phyloP scores from a whole-genome alignment of 257 asterid genomes.

The Penstemon eatonii region DNA sequence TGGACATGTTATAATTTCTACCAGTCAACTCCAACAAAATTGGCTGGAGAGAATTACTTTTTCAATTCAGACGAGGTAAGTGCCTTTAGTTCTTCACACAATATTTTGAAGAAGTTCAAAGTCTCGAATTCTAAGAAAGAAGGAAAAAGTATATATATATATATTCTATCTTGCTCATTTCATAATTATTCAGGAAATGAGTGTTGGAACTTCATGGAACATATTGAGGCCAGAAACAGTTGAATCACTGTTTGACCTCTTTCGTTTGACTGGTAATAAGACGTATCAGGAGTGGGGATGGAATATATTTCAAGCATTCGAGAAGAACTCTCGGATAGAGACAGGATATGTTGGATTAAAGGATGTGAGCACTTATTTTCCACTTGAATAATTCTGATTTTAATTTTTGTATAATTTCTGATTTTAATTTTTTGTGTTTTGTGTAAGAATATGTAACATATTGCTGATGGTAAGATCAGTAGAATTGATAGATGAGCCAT shows the following conservation, averaged over 20 bases:
- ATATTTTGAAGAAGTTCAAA: slow-evolving; percentile 9
- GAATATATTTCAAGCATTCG: slow-evolving; percentile 98
- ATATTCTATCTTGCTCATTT: slow-evolving; percentile 17
- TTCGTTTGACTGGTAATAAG: slow-evolving; percentile 98
- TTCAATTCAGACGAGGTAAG: slow-evolving; percentile 78
- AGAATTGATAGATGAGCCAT: too few species aligned
- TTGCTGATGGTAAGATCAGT: slow-evolving; percentile 7
- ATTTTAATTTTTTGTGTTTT: background rate
- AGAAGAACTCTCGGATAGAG: slow-evolving; percentile 86
- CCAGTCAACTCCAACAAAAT: slow-evolving; percentile 93
- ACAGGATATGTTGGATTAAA: slow-evolving; percentile 95
- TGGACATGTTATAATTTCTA: slow-evolving; percentile 99
- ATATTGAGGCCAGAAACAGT: slow-evolving; percentile 99
- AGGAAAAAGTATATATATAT: background rate
- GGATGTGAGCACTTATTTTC: slow-evolving; percentile 66
- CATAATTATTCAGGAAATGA: slow-evolving; percentile 69
- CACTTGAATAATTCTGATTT: slow-evolving; percentile 7
- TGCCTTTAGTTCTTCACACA: slow-evolving; percentile 10
- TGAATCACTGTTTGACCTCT: slow-evolving; percentile 96
- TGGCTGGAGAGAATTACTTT: slow-evolving; percentile 98
- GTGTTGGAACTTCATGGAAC: slow-evolving; percentile 99
- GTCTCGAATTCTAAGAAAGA: background rate
- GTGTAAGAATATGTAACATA: background rate
- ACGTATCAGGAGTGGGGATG: slow-evolving; percentile 99
- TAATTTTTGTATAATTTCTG: background rate